Evolutionary conservation across 805 yeast species (phyloP).

Genomic region (Monosporozyma aquatica): DNA sequence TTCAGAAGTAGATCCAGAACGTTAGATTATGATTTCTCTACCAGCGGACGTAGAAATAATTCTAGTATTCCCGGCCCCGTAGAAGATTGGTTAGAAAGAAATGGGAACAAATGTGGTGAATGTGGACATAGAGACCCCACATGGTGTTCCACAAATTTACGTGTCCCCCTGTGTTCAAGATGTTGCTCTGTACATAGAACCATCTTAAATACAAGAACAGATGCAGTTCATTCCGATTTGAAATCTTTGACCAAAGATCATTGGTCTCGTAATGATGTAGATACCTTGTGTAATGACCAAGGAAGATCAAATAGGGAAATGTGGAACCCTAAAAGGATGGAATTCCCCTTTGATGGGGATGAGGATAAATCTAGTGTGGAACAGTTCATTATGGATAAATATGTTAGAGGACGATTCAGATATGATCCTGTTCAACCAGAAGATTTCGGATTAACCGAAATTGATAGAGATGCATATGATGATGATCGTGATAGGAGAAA

Average conservation of each 20-base stretch:
- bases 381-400: conserved; percentile 56
- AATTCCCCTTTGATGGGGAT: conserved; percentile 71
- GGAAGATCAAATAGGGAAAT: conserved; percentile 50
- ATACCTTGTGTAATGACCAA: conserved; percentile 29
- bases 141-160: conserved; percentile 36
- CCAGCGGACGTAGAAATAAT: not conserved
- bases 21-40: not conserved
- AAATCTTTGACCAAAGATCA: conserved; percentile 65
- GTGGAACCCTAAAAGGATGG: conserved; percentile 63
- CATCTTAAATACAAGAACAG: conserved; percentile 38
- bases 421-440: conserved; percentile 23
- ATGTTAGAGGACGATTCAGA: conserved; percentile 50
- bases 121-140: conserved; percentile 60
- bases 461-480: conserved; percentile 6
- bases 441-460: too few species aligned
- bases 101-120: conserved; percentile 70
- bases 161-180: conserved; percentile 71
- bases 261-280: conserved; percentile 55
- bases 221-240: conserved; percentile 46
- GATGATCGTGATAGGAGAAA: conserved; percentile 5
- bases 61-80: not conserved
- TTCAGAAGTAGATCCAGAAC: conserved; percentile 1
- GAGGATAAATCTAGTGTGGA: conserved; percentile 50
- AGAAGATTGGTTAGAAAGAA: conserved; percentile 18
- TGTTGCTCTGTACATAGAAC: conserved; percentile 74